Percentiles rank a stretch among this genome's conserved stretches.
phyloP scores from a whole-genome alignment of 768 basidiomycete species.

The Omphalotus guepiniiformis region DNA sequence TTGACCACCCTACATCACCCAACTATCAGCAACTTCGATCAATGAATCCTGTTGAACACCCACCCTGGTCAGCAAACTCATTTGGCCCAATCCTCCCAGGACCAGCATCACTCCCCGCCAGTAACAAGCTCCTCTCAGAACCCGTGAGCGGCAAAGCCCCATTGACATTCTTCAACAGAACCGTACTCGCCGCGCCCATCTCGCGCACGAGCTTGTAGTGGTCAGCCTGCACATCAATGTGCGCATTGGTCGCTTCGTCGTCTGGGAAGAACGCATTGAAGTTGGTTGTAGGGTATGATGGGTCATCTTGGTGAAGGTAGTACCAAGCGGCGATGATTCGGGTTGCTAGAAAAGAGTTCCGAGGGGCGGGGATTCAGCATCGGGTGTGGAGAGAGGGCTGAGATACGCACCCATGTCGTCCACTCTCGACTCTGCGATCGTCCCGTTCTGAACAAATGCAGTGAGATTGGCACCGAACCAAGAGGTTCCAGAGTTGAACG shows the following conservation, averaged over 20 bases:
- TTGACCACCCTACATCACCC: too few relatives aligned
- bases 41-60: not conserved
- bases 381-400: not conserved
- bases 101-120: slow-evolving; percentile 64
- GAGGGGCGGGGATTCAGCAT: not conserved
- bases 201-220: slow-evolving; percentile 65
- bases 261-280: slow-evolving; percentile 63
- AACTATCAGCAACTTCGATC: slow-evolving; percentile 25
- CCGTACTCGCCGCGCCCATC: slow-evolving; percentile 69
- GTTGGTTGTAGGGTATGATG: slow-evolving; percentile 59
- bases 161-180: slow-evolving; percentile 69
- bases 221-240: slow-evolving; percentile 65
- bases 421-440: slow-evolving; percentile 58
- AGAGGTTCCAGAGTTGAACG: slow-evolving; percentile 42
- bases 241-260: slow-evolving; percentile 51
- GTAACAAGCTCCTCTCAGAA: slow-evolving; percentile 47
- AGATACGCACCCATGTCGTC: slow-evolving; percentile 65
- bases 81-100: slow-evolving; percentile 69
- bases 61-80: slow-evolving; percentile 55
- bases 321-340: slow-evolving; percentile 76
- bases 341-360: slow-evolving; percentile 43
- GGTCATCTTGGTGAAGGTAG: slow-evolving; percentile 57
- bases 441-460: slow-evolving; percentile 63
- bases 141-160: slow-evolving; percentile 55
- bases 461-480: slow-evolving; percentile 72